Evolutionary conservation across 2,329 filamentous ascomycete genomes (phyloP), one percentile per base, ranked within the genome.

Genomic region (Ophiognomonia clavigignenti-juglandacearum): DNA sequence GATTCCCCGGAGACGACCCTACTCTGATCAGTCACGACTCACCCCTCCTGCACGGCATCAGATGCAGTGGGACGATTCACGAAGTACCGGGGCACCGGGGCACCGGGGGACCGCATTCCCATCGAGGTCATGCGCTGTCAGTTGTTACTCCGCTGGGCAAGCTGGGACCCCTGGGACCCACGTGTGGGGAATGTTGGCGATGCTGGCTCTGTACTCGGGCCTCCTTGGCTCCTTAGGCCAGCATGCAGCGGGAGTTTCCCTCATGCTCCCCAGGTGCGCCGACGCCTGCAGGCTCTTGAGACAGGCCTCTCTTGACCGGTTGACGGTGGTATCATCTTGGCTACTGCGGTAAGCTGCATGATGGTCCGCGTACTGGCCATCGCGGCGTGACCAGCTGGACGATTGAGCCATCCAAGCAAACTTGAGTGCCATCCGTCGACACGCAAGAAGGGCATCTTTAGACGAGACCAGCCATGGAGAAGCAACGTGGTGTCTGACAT

Each of bases 341-440:
- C 37, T 37, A 41, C 42, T 40, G 45, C 26, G 27, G 27, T 41
- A n/a, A 38, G 34, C 29, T 37, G 37, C 44, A 38, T n/a, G 22
- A 14, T 45, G n/a, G 16, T 39, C 36, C 26, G 40, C 40, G 24
- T n/a, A 11, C 29, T 26, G 24, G 29, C 37, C 7, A 34, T 37
- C 40, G 26, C 45, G 24, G 34, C 37, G 44, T 46, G 44, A 46
- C 38, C 37, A 35, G 9, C 29, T 11, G 16, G 22, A 36, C 19
- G 35, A 39, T 22, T 11, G 10, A 37, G 27, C 18, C 16, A 41
- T 29, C n/a, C 39, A 20, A 31, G 16, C 22, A 35, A 14, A 13
- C 20, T 31, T 10, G 13, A 13, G 26, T 29, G 22, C 20, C 14
- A 24, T 19, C 18, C 19, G 18, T 32, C 19, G 32, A 37, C 32